Conservation (phyloP, 805 yeast species). For the Yarrowia keelungensis region DNA sequence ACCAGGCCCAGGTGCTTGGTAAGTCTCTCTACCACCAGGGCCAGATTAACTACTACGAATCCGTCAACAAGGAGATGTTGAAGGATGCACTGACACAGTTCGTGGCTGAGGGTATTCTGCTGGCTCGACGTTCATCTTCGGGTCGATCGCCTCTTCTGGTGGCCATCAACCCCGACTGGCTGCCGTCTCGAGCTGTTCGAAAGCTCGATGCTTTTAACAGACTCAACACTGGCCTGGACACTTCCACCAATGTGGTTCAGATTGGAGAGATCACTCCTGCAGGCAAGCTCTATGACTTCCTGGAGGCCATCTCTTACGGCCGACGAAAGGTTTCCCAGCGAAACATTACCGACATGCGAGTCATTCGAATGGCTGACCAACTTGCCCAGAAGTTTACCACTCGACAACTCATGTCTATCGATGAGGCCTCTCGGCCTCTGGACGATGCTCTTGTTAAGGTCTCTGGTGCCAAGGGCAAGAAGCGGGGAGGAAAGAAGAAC, state of each 20-base stretch:
- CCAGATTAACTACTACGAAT: conserved; percentile 52
- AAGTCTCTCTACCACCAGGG: conserved; percentile 55
- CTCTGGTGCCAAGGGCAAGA: conserved; percentile 9
- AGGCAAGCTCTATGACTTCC: conserved; percentile 48
- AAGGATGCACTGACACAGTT: conserved; percentile 50
- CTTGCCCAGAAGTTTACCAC: conserved; percentile 32
- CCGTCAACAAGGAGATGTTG: conserved; percentile 53
- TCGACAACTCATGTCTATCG: conserved; percentile 33
- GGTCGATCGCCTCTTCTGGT: conserved; percentile 34
- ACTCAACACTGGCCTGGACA: conserved; percentile 21
- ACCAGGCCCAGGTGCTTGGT: conserved; percentile 51
- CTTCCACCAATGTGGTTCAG: conserved; percentile 26
- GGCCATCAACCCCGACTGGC: conserved; percentile 34
- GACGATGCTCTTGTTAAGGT: conserved; percentile 35
- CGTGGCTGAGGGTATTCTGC: conserved; percentile 49
- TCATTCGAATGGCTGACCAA: conserved; percentile 30
- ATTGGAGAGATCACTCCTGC: conserved; percentile 43
- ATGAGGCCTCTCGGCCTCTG: conserved; percentile 33
- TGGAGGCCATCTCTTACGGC: conserved; percentile 49
- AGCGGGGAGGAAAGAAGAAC: conserved; percentile 19
- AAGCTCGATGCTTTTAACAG: conserved; percentile 29
- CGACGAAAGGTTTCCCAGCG: conserved; percentile 47
- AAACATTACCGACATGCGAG: conserved; percentile 34
- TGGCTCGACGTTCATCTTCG: conserved; percentile 29
- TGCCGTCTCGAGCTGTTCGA: conserved; percentile 22